A percentile compares a stretch with the other conserved stretches of the same genome.
phyloP scores from a whole-genome alignment of 257 asterid species.

The Primulina huaijiensis region DNA sequence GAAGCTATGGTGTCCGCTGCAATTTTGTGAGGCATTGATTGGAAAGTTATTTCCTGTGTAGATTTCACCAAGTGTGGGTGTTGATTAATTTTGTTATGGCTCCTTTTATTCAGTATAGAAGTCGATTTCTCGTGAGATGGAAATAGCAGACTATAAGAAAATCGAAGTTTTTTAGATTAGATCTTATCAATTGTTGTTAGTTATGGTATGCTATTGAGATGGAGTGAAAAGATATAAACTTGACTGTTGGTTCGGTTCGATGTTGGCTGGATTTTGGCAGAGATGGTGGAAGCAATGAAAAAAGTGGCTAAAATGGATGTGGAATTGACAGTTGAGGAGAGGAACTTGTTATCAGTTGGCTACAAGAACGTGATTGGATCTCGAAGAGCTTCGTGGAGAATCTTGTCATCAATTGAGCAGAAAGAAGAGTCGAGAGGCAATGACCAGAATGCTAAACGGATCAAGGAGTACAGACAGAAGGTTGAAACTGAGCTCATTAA shows the following conservation, averaged over 20 bases:
- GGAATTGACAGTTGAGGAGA: slow-evolving; percentile 79
- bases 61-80: neutral
- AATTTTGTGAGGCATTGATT: neutral
- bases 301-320: slow-evolving; percentile 68
- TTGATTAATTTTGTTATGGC: neutral
- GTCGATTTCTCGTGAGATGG: neutral
- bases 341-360: slow-evolving; percentile 88
- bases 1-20: neutral
- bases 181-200: neutral
- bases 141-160: neutral
- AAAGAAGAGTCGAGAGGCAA: slow-evolving; percentile 87
- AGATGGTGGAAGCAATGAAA: slow-evolving; percentile 87
- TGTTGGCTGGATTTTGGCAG: slow-evolving; percentile 33
- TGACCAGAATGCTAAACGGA: slow-evolving; percentile 71
- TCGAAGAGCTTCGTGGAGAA: slow-evolving; percentile 91
- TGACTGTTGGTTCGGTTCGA: slow-evolving; percentile 1
- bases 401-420: slow-evolving; percentile 83
- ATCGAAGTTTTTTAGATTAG: neutral
- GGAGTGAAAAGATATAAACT: neutral
- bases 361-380: slow-evolving; percentile 87
- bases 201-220: neutral
- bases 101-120: neutral
- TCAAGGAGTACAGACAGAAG: slow-evolving; percentile 75
- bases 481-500: slow-evolving; percentile 74
- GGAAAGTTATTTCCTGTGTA: neutral